Base-by-base conservation (phyloP, 495 filamentous ascomycete genomes). In the Aspergillus steynii region DNA sequence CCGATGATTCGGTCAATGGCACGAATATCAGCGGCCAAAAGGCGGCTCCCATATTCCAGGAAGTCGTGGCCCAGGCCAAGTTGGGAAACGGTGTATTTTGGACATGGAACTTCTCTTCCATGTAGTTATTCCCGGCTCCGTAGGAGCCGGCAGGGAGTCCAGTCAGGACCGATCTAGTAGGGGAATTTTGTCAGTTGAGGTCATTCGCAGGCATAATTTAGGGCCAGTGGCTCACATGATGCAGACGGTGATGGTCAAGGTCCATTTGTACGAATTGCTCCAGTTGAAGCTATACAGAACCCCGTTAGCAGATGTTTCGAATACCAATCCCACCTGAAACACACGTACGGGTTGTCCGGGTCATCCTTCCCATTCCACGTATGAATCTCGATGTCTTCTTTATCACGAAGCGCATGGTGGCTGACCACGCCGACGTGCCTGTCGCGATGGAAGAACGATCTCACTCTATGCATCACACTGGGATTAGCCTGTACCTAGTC, bases 31-130 rank as follows among this genome's bases (percentile, higher is more conserved):
- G 59, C 1, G 83, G 81, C 61, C 77, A 79, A 26, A 84, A 66
- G 29, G 82, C 82, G 3, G 80, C 83, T 12, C 83, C 83, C 59
- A 82, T 71, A 50, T 75, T 80, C 83, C 83, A 86, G 6, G 76
- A 76, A 0, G 74, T 72, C 4, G 81, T 77, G 15, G 76, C 71
- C 82, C 82, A 86, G 65, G 64, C 66, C 0, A 78, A 64, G 55
- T 78, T 77, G 0, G 76, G 77, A 58, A 80, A 80, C 14, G 76
- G 77, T 3, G 63, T 56, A 50, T 80, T 78, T 51, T 78, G 74
- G 6, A 80, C 76, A 51, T 78, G 58, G 59, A 80, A 80, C 9
- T 60, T 48, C n/a, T 66, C 14, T 20, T 62, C 72, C 73, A 80
- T 77, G 49, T 65, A 75, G 47, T 66, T 61, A 51, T 77, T 76